Conservation (phyloP, 768 basidiomycete species). For the Leccinum aurantiacum region DNA sequence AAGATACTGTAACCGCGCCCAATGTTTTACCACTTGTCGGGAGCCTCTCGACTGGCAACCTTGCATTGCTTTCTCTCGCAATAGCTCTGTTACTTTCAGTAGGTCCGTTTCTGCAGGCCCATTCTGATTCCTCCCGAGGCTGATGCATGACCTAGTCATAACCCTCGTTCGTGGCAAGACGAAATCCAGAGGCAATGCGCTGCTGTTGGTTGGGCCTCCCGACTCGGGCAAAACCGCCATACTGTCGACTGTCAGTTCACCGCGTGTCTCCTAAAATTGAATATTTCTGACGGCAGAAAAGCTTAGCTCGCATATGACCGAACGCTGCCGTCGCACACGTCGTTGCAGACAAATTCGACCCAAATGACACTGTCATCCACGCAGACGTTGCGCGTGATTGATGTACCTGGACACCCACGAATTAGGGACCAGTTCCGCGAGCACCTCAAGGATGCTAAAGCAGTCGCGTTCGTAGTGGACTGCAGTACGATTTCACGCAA, state of each 20-base stretch:
- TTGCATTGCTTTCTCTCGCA: conserved; percentile 43
- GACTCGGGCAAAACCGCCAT: conserved; percentile 84
- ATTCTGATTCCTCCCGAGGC: conserved; percentile 2
- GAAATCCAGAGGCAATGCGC: conserved; percentile 50
- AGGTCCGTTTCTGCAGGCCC: conserved; percentile 35
- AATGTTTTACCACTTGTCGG: conserved; percentile 39
- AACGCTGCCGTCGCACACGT: conserved; percentile 69
- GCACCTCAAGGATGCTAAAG: conserved; percentile 59
- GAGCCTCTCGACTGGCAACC: conserved; percentile 38
- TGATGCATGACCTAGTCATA: conserved; percentile 41
- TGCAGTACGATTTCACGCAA: conserved; percentile 76
- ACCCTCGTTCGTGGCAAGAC: conserved; percentile 45
- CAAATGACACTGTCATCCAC: conserved; percentile 42
- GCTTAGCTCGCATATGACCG: conserved; percentile 64
- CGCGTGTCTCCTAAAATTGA: neutral
- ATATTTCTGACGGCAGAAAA: conserved; percentile 14
- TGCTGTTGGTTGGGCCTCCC: conserved; percentile 74
- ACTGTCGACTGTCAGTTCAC: conserved; percentile 57
- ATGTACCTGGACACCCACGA: conserved; percentile 85
- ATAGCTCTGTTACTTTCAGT: conserved; percentile 44
- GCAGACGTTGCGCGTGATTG: conserved; percentile 56
- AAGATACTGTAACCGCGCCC: conserved; percentile 24
- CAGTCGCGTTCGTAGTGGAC: conserved; percentile 77
- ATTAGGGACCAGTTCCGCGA: conserved; percentile 74
- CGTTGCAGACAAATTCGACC: conserved; percentile 70